A percentile compares a stretch with the other conserved stretches of the same genome.
phyloP scores from a whole-genome alignment of 2,329 filamentous ascomycete species.

The Alternaria viburni region DNA sequence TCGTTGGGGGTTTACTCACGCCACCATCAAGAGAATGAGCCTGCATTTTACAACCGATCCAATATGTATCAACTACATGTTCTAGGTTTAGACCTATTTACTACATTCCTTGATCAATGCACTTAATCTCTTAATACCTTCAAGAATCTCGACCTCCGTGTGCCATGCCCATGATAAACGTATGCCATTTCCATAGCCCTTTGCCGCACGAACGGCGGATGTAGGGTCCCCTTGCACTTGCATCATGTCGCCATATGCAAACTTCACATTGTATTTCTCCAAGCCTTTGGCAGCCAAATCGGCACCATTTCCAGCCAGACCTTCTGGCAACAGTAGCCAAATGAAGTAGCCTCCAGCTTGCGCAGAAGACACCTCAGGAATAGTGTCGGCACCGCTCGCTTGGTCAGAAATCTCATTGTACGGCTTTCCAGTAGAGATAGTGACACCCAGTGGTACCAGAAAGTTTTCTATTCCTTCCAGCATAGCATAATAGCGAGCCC shows the following conservation, averaged over 20 bases:
- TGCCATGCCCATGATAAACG: constrained; percentile 25
- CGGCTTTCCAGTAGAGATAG: neutral
- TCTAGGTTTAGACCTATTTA: neutral
- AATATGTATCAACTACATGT: neutral
- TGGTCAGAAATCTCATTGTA: neutral
- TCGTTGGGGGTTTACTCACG: constrained; percentile 27
- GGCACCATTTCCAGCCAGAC: neutral
- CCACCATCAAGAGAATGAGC: neutral
- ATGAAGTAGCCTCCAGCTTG: neutral
- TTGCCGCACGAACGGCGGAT: constrained; percentile 6
- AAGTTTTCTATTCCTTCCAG: constrained; percentile 62
- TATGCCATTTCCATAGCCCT: constrained; percentile 18
- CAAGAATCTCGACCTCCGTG: constrained; percentile 14
- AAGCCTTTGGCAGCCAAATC: constrained; percentile 52
- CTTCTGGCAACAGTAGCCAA: neutral
- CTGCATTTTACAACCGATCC: neutral
- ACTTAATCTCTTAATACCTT: constrained; percentile 16
- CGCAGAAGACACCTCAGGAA: neutral
- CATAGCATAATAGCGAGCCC: constrained; percentile 58
- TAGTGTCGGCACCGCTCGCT: neutral
- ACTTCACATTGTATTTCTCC: constrained; percentile 65
- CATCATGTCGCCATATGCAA: constrained; percentile 72
- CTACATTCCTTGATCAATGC: constrained; percentile 1
- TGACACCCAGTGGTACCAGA: constrained; percentile 55
- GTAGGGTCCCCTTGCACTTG: constrained; percentile 50